Conservation (phyloP, 2,329 filamentous ascomycete genomes). For the Botrytis tulipae region DNA sequence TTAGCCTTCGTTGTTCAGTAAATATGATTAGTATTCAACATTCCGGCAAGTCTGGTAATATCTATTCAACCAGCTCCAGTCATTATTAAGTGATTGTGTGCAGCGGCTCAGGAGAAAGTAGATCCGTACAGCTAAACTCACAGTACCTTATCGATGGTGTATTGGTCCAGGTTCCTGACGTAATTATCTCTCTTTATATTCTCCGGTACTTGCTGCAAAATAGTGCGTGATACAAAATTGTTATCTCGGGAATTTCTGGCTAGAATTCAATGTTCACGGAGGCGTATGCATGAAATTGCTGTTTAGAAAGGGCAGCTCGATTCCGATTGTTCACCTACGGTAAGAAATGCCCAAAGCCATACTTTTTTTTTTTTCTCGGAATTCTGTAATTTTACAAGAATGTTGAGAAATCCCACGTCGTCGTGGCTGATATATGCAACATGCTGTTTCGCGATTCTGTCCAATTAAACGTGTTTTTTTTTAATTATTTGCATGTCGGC, state of each 20-base stretch:
- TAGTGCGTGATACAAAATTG: not conserved
- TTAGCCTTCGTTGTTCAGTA: not conserved
- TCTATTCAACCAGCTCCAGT: not conserved
- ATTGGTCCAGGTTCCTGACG: not conserved
- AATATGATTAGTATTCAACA: not conserved
- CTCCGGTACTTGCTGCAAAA: not conserved
- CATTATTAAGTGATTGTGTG: no score
- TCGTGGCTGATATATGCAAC: not conserved
- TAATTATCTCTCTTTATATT: not conserved
- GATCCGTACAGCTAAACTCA: not conserved
- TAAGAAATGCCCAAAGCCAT: not conserved
- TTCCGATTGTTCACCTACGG: not conserved
- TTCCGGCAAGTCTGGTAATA: not conserved
- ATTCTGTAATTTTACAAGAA: not conserved
- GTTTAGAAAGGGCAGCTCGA: not conserved
- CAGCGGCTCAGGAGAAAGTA: conserved; percentile 35
- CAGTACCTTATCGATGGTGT: not conserved
- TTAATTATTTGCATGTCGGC: not conserved
- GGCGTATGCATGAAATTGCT: conserved; percentile 15
- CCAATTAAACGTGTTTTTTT: not conserved
- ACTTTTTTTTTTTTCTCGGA: no score
- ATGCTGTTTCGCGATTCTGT: not conserved
- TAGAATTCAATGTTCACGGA: conserved; percentile 20
- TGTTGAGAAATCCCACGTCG: not conserved
- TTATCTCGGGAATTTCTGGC: not conserved